Base-by-base conservation (phyloP, 257 asterid species). In the Nicotiana benthamiana region DNA sequence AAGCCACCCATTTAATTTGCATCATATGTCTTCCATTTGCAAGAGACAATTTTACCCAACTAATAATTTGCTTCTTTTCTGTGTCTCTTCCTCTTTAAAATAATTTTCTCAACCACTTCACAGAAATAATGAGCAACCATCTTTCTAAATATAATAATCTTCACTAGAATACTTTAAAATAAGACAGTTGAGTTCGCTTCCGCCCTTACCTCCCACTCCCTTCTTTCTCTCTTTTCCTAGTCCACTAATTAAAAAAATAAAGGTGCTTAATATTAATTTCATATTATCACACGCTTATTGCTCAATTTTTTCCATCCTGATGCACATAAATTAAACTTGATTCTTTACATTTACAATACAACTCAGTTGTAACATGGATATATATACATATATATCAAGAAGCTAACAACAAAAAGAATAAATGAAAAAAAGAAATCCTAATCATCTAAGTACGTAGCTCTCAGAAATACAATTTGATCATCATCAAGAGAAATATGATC, bases 31-130 rank as follows among this genome's bases (percentile, higher is more conserved):
- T 81, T 53, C 36, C 65, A 80, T 18, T 51, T 51, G 57, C 59
- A 82, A 86, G 75, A 81, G 81, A 77, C 82, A 84, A 83, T 83
- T 80, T 13, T 43, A 78, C 30, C 80, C 48, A 27, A 81, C 67
- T 83, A 64, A 75, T 82, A 74, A 75, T 51, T 51, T 79, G 48
- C 65, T 65, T 63, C 54, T 46, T 34, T 22, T 32, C 11, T 82
- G 1, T 82, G 90, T 85, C 90, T 81, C 81, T 83, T 27, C 48
- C 83, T 61, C 52, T 66, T 78, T 80, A 66, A 79, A 46, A 54
- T 80, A 81, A 65, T 85, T 72, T 84, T 32, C 83, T 70, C 86
- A 82, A 80, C 89, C 77, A 79, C 87, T 80, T 75, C 83, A 61
- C 46, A 48, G 24, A 17, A 70, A 75, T 79, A 59, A 51, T 60